phyloP scores from a whole-genome alignment of 2,329 filamentous ascomycete species.

The Pyrenophora teres region DNA sequence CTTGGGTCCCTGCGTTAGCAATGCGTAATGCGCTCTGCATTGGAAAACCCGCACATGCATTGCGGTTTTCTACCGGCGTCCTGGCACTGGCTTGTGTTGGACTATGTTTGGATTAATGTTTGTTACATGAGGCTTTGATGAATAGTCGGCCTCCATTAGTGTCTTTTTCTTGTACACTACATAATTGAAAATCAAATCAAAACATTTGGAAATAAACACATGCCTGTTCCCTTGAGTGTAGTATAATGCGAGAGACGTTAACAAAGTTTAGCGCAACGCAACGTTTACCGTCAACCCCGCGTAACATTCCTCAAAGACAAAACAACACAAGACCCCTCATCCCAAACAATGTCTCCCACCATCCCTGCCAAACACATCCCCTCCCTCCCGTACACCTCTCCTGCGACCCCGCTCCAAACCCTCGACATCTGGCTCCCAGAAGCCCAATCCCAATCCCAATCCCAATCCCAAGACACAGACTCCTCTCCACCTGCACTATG shows the following conservation, averaged over 20 bases:
- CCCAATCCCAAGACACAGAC: conserved; percentile 10
- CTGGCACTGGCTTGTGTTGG: conserved; percentile 29
- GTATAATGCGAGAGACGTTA: too few relatives aligned
- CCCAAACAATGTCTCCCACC: conserved; percentile 11
- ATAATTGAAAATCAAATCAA: conserved; percentile 8
- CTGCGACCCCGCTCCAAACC: conserved; percentile 46
- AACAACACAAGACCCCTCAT: conserved; percentile 13
- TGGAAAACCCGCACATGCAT: conserved; percentile 1
- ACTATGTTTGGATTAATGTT: conserved; percentile 14
- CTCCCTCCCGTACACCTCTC: conserved; percentile 35
- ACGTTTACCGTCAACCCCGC: too few relatives aligned
- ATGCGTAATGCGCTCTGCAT: conserved; percentile 17
- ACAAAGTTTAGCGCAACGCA: background rate
- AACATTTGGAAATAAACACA: conserved; percentile 14
- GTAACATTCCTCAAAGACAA: background rate
- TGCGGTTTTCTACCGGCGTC: conserved; percentile 8
- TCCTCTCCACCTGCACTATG: conserved; percentile 30
- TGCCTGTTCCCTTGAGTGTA: too few relatives aligned
- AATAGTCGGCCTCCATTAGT: conserved; percentile 5
- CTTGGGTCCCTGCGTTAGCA: conserved; percentile 33
- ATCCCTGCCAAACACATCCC: conserved; percentile 18
- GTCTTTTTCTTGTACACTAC: conserved; percentile 12
- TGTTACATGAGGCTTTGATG: conserved; percentile 12
- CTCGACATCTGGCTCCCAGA: conserved; percentile 51
- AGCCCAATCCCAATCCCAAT: conserved; percentile 23